Evolutionary conservation across 73 alveolate genomes (phyloP).

Genomic region (Paramecium octaurelia): DNA sequence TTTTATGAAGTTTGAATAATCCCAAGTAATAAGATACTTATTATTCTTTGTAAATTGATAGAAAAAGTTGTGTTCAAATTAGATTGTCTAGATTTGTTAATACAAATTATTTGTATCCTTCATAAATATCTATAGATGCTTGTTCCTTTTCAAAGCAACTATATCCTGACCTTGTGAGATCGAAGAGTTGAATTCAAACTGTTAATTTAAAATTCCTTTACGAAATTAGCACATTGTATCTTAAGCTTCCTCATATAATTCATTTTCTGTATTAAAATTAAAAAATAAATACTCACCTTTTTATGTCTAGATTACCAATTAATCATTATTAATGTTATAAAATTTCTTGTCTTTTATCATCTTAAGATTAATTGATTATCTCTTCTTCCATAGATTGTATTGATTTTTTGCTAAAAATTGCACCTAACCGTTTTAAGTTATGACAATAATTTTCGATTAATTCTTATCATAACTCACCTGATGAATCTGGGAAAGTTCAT

Average conservation of each 20-base stretch:
- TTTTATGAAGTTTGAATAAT: background rate
- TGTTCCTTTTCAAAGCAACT: background rate
- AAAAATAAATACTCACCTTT: background rate
- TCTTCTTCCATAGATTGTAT: background rate
- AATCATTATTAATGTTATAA: background rate
- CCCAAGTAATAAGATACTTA: background rate
- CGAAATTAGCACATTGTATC: background rate
- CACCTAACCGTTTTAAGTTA: background rate
- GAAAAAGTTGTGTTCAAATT: background rate
- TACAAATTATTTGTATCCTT: background rate
- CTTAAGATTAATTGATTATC: background rate
- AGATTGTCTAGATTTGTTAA: background rate
- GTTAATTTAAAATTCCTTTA: background rate
- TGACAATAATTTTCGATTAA: background rate
- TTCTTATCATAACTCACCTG: background rate
- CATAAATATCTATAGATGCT: background rate
- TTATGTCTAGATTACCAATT: background rate
- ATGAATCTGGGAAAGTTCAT: background rate
- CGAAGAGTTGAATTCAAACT: background rate
- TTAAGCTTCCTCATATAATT: background rate
- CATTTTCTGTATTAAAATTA: background rate
- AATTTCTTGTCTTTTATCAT: background rate
- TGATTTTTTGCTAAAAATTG: background rate
- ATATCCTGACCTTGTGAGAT: background rate
- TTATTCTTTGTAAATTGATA: background rate